Percentiles rank a stretch among this genome's conserved stretches.
Evolutionary conservation across 805 yeast genomes (phyloP).

Genomic region (Candida nemodendra): DNA sequence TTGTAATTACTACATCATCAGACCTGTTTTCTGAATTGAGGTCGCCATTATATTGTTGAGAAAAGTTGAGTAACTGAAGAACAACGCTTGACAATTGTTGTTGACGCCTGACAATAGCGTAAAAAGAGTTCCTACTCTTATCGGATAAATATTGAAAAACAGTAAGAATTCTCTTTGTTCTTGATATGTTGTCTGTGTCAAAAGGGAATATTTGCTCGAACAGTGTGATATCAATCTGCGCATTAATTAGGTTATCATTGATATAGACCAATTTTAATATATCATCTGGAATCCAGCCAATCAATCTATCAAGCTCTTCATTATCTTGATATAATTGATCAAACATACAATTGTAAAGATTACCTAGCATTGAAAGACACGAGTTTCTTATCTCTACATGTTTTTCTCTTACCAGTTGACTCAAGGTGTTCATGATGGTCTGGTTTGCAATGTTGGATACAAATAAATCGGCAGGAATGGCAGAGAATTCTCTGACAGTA

Average conservation of each 20-base stretch:
- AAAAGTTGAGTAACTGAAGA: constrained; percentile 44
- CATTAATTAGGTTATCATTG: constrained; percentile 65
- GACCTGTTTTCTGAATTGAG: constrained; percentile 23
- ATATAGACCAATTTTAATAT: constrained; percentile 68
- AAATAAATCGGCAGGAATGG: constrained; percentile 46
- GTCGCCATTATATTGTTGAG: constrained; percentile 45
- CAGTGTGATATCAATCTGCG: constrained; percentile 59
- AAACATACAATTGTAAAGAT: constrained; percentile 51
- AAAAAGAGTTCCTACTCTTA: constrained; percentile 61
- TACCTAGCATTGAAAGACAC: constrained; percentile 54
- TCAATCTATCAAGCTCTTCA: constrained; percentile 30
- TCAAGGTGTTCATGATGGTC: constrained; percentile 50
- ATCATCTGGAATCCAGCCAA: constrained; percentile 60
- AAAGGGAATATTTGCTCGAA: constrained; percentile 63
- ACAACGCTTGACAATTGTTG: constrained; percentile 55
- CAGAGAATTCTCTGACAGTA: constrained; percentile 52
- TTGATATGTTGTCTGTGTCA: constrained; percentile 36
- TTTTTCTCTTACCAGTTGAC: constrained; percentile 70
- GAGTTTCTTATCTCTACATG: constrained; percentile 60
- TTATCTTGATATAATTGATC: constrained; percentile 26
- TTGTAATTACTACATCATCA: constrained; percentile 15
- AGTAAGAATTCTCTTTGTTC: constrained; percentile 54
- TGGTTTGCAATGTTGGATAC: constrained; percentile 46
- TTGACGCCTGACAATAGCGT: constrained; percentile 71
- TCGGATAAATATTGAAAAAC: constrained; percentile 50